These are phyloP conservation scores for Backusella australiensis DNA, from an alignment of 192 early-diverging fungal genomes.

Conservation along the genomic window DNA sequence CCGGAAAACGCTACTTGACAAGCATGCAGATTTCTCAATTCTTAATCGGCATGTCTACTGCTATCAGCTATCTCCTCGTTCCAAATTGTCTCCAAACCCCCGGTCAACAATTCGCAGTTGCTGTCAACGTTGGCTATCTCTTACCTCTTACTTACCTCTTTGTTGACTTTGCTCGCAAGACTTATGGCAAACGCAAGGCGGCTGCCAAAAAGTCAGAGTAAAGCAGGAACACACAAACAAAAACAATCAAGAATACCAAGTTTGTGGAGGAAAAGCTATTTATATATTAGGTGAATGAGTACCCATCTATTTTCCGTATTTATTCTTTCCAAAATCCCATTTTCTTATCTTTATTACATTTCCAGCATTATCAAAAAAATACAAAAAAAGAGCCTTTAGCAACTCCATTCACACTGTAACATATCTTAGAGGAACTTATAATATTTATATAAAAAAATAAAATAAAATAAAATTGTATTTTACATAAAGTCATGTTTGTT, in stretches of 20 bases:
- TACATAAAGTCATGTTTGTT: not conserved
- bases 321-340: not conserved
- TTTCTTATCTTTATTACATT: not conserved
- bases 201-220: slow-evolving; percentile 2
- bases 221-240: not conserved
- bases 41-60: slow-evolving; percentile 66
- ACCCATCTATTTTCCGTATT: not conserved
- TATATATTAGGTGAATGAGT: not conserved
- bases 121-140: slow-evolving; percentile 65
- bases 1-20: slow-evolving; percentile 80
- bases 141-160: slow-evolving; percentile 77
- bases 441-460: not conserved
- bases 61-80: slow-evolving; percentile 65
- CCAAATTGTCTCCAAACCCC: slow-evolving; percentile 53
- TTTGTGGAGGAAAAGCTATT: not conserved
- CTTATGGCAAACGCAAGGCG: slow-evolving; percentile 53
- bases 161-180: slow-evolving; percentile 73
- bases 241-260: not conserved
- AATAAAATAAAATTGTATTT: not conserved
- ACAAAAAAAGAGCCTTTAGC: not conserved
- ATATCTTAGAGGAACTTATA: slow-evolving; percentile 1
- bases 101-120: slow-evolving; percentile 56
- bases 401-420: not conserved
- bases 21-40: slow-evolving; percentile 85
- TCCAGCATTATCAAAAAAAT: not conserved